Evolutionary conservation across 2,329 filamentous ascomycete genomes (phyloP), one percentile per base, ranked within the genome.

Genomic region (Ophiostoma pallidulum): DNA sequence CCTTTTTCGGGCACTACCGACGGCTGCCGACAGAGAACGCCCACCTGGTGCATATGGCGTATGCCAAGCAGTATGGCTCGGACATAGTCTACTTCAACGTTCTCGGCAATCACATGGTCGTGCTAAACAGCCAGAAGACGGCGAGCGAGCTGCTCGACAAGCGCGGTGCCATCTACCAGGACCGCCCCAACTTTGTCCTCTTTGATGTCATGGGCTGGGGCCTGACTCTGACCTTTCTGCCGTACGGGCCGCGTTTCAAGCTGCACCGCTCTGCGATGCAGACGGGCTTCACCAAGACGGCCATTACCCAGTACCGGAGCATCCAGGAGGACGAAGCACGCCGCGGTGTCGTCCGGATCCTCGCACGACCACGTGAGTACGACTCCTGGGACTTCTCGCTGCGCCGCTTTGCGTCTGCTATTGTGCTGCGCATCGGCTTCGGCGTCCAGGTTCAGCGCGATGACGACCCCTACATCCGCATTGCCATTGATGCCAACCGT

Each of bases 201-300:
- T 62, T 62, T 22, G 59, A 62, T 31, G 60, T 66, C 12, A 67
- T 68, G 64, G 67, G 67, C 29, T 72, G 68, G 68, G 61, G 64
- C 3, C 61, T 64, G n/a, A 70, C 67, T 1, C 55, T 69, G 26
- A 69, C 67, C 12, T 71, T 68, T 53, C 60, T 68, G 4, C 59
- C 59, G 39, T 66, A 60, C 57, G 66, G 66, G 4, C 60, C 60
- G 5, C 62, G 60, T 49, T 71, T 68, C 52, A 63, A 66, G 39
- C 52, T 67, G 12, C 68, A 71, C 48, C 61, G 69, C 12, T 62
- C 60, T 32, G 51, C 68, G 18, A 60, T 70, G 31, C 68, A 70
- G 51, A 59, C 62, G 38, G 62, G 63, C 8, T 70, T 71, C 53
- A 57, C 58, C 22, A 32, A 51, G 31, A 45, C 50, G 38, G 43